A percentile compares a stretch with the other conserved stretches of the same genome.
Conservation (phyloP, 352 stramenopile genomes). For the Phytophthora palmivora region DNA sequence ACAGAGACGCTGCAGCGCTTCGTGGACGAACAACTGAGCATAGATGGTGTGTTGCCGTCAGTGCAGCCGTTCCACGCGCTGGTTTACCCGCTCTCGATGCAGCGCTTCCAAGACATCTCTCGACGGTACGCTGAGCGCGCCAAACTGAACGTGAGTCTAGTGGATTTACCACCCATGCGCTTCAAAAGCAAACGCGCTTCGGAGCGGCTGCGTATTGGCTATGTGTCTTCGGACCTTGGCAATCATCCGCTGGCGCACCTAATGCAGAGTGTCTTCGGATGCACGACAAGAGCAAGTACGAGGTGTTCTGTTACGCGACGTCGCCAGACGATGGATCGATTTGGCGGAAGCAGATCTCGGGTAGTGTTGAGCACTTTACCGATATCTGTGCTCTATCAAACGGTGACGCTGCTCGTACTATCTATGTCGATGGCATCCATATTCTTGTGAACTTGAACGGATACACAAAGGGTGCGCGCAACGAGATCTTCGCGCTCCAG, state of each 20-base stretch:
- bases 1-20: constrained; percentile 75
- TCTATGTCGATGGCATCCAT: constrained; percentile 89
- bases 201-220: constrained; percentile 85
- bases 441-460: constrained; percentile 94
- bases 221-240: constrained; percentile 92
- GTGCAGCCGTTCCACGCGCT: constrained; percentile 95
- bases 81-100: constrained; percentile 89
- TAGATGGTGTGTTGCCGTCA: constrained; percentile 74
- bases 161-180: constrained; percentile 79
- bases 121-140: constrained; percentile 82
- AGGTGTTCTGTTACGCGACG: constrained; percentile 93
- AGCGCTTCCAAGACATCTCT: constrained; percentile 83
- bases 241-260: constrained; percentile 94
- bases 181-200: constrained; percentile 71
- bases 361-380: constrained; percentile 89
- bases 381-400: constrained; percentile 78
- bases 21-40: constrained; percentile 66
- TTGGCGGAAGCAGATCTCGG: constrained; percentile 84
- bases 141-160: constrained; percentile 87
- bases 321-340: constrained; percentile 78
- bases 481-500: constrained; percentile 94
- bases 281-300: constrained; percentile 87
- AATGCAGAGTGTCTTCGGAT: constrained; percentile 92
- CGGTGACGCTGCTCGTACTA: constrained; percentile 78
- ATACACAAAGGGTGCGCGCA: constrained; percentile 93